Percentiles rank a stretch among this genome's conserved stretches.
phyloP scores from a whole-genome alignment of 345 rosid species.

The Salix viminalis region DNA sequence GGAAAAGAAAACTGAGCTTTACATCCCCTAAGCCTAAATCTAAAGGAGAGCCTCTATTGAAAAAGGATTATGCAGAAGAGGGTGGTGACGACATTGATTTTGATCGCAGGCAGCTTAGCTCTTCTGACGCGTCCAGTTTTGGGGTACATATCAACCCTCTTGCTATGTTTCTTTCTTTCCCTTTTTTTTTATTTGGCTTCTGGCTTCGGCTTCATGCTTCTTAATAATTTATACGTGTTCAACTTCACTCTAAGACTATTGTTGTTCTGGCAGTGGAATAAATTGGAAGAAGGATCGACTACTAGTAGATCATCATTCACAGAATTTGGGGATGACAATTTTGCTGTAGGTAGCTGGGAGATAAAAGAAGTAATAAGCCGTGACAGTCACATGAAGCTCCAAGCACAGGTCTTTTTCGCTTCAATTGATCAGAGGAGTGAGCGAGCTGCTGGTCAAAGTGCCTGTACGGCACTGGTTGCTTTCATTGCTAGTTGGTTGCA shows the following conservation, averaged over 20 bases:
- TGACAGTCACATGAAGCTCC: slow-evolving; percentile 54
- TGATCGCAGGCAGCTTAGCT: slow-evolving; percentile 59
- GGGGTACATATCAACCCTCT: slow-evolving; percentile 24
- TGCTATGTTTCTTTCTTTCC: background rate
- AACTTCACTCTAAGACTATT: slow-evolving; percentile 1
- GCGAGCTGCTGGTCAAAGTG: slow-evolving; percentile 72
- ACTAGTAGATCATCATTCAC: slow-evolving; percentile 41
- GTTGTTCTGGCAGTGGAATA: slow-evolving; percentile 34
- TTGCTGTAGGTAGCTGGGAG: slow-evolving; percentile 65
- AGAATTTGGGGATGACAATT: slow-evolving; percentile 57
- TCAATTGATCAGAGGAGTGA: slow-evolving; percentile 68
- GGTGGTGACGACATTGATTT: slow-evolving; percentile 66
- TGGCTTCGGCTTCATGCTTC: background rate
- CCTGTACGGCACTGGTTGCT: slow-evolving; percentile 65
- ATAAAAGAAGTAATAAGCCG: slow-evolving; percentile 51
- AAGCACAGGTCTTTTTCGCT: slow-evolving; percentile 56
- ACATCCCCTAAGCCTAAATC: slow-evolving; percentile 31
- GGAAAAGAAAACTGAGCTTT: slow-evolving; percentile 46
- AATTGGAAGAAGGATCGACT: slow-evolving; percentile 37
- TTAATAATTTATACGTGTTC: background rate
- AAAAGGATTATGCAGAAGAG: slow-evolving; percentile 46
- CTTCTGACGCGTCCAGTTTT: slow-evolving; percentile 49
- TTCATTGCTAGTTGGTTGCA: slow-evolving; percentile 67
- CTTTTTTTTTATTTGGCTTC: background rate
- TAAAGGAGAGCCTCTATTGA: slow-evolving; percentile 58